phyloP scores from a whole-genome alignment of 2,329 filamentous ascomycete genomes.

The Colletotrichum theobromicola region DNA sequence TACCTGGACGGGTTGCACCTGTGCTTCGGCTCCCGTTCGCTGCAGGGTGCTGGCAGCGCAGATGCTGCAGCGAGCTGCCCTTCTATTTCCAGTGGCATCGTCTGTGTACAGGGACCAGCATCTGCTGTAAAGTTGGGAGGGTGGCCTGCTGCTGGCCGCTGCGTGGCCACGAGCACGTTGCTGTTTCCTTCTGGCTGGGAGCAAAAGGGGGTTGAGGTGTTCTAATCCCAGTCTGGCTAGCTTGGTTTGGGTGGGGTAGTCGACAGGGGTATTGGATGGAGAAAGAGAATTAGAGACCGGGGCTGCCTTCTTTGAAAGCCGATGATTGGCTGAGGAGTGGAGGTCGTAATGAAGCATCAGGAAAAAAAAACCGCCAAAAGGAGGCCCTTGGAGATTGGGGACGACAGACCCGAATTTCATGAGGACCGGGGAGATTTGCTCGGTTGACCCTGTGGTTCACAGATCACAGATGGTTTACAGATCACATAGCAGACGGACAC shows the following conservation, averaged over 20 bases:
- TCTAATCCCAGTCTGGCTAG: conserved; percentile 7
- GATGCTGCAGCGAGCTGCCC: not conserved
- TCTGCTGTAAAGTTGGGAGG: not conserved
- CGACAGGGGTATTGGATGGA: conserved; percentile 6
- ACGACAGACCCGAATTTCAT: conserved; percentile 1
- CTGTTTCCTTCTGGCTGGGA: not conserved
- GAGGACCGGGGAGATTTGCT: not conserved
- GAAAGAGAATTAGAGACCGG: conserved; percentile 14
- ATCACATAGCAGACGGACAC: not conserved
- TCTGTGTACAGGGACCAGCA: not conserved
- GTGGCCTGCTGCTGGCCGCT: not conserved
- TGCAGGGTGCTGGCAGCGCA: not conserved
- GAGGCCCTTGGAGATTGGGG: conserved; percentile 19
- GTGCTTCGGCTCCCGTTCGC: not conserved
- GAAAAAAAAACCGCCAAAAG: conserved; percentile 18
- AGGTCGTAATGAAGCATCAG: conserved; percentile 21
- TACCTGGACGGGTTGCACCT: not conserved
- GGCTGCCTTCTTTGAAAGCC: not conserved
- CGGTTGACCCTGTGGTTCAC: not conserved
- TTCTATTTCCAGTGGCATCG: not conserved
- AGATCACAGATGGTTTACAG: not conserved
- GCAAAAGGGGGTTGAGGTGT: conserved; percentile 16
- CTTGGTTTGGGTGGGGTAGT: not conserved
- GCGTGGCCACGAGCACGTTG: conserved; percentile 6
- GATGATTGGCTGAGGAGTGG: not conserved